Evolutionary conservation across 306 rosid genomes (phyloP).

Genomic region (Oxytropis ochrocephala): DNA sequence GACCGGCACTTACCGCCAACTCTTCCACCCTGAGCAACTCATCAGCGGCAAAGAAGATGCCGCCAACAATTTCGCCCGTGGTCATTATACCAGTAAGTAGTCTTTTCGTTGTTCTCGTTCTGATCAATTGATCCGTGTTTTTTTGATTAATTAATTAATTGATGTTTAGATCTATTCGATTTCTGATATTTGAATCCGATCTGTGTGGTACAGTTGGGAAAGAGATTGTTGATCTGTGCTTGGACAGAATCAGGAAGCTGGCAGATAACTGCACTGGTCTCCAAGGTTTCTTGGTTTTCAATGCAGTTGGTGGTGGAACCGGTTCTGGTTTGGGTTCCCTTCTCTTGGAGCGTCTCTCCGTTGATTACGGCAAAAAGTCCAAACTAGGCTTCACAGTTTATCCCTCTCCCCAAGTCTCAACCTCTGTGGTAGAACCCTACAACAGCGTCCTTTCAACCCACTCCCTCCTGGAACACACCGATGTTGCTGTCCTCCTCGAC

Average conservation of each 20-base stretch:
- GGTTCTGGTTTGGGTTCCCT: constrained; percentile 87
- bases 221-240: constrained; percentile 90
- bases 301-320: constrained; percentile 85
- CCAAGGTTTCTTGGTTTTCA: constrained; percentile 86
- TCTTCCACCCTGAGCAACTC: constrained; percentile 90
- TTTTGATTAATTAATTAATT: no score
- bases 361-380: constrained; percentile 74
- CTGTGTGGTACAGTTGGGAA: constrained; percentile 46
- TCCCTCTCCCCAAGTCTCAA: constrained; percentile 87
- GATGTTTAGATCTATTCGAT: not conserved
- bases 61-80: constrained; percentile 88
- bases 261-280: constrained; percentile 88
- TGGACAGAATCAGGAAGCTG: constrained; percentile 73
- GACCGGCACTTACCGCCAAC: constrained; percentile 83
- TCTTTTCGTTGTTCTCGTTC: no score
- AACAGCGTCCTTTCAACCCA: constrained; percentile 90
- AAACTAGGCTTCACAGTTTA: constrained; percentile 82
- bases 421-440: constrained; percentile 85
- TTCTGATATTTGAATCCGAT: not conserved
- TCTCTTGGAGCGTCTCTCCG: constrained; percentile 75
- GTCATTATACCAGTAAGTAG: constrained; percentile 62
- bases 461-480: constrained; percentile 85
- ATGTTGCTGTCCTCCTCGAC: constrained; percentile 70
- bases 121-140: not conserved
- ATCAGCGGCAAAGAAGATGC: constrained; percentile 92